Evolutionary conservation across 73 alveolate species (phyloP).

Genomic region (Halteria grandinella): DNA sequence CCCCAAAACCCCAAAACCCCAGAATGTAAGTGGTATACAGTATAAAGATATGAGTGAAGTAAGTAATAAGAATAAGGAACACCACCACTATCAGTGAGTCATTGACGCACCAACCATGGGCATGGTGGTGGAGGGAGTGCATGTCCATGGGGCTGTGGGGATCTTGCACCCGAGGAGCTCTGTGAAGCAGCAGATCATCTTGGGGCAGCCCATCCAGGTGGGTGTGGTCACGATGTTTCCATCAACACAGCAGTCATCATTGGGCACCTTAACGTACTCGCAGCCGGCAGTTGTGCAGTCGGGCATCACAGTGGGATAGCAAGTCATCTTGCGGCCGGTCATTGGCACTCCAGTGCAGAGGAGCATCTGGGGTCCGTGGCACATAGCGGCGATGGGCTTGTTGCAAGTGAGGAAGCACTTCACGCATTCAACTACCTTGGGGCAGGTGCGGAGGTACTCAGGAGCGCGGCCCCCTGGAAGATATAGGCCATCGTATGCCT

Average conservation of each 20-base stretch:
- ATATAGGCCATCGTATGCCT: conserved; percentile 82
- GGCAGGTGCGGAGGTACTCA: conserved; percentile 85
- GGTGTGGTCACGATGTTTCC: conserved; percentile 89
- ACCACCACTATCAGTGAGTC: too few relatives aligned
- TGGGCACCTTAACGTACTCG: conserved; percentile 62
- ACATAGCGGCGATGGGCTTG: conserved; percentile 95
- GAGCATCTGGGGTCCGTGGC: conserved; percentile 89
- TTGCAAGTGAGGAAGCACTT: conserved; percentile 75
- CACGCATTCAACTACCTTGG: conserved; percentile 74
- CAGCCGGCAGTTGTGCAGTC: conserved; percentile 85
- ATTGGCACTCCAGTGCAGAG: conserved; percentile 82
- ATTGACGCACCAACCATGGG: too few relatives aligned
- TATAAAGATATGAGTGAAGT: too few relatives aligned
- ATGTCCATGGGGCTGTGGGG: too few relatives aligned
- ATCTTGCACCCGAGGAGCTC: too few relatives aligned
- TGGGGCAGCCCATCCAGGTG: too few relatives aligned
- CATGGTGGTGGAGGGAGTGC: too few relatives aligned
- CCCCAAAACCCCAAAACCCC: too few relatives aligned
- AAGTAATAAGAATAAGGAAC: too few relatives aligned
- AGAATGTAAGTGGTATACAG: too few relatives aligned
- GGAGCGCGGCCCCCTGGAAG: conserved; percentile 98
- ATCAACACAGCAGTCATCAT: conserved; percentile 87
- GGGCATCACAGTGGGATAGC: conserved; percentile 77
- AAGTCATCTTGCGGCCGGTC: conserved; percentile 71
- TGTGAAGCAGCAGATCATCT: too few relatives aligned